Evolutionary conservation across 2,329 filamentous ascomycete species (phyloP).

Genomic region (Fusarium neocosmosporiellum): DNA sequence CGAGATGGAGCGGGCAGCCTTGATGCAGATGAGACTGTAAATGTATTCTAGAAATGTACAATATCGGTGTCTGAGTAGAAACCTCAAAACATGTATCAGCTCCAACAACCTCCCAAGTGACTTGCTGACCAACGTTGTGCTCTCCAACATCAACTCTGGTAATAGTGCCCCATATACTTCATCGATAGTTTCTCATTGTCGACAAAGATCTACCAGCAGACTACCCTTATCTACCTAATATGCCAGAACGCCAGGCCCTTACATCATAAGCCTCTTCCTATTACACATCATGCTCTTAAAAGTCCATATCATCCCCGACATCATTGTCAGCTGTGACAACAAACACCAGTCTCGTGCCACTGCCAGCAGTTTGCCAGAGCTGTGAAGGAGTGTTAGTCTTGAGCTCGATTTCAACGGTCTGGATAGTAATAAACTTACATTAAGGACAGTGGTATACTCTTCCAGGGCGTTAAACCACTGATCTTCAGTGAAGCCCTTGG

Average conservation of each 20-base stretch:
- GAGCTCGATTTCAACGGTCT: background rate
- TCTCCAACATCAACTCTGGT: background rate
- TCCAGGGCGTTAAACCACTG: conserved; percentile 89
- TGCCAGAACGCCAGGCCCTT: conserved; percentile 48
- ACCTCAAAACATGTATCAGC: conserved; percentile 22
- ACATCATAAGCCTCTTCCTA: conserved; percentile 28
- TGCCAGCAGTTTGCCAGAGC: conserved; percentile 83
- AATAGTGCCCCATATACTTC: background rate
- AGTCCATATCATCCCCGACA: conserved; percentile 62
- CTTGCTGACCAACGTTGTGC: background rate
- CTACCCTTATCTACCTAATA: conserved; percentile 38
- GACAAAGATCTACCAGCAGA: conserved; percentile 26
- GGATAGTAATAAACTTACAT: conserved; percentile 75
- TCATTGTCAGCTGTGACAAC: conserved; percentile 71
- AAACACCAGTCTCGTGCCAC: conserved; percentile 77
- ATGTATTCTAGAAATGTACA: conserved; percentile 46
- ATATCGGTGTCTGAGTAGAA: conserved; percentile 40
- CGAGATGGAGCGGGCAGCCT: conserved; percentile 79
- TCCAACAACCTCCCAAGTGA: background rate
- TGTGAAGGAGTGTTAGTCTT: conserved; percentile 57
- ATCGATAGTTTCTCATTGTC: conserved; percentile 19
- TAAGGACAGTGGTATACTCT: conserved; percentile 86
- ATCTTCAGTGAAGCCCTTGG: conserved; percentile 96
- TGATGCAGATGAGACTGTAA: conserved; percentile 62
- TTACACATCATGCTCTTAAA: conserved; percentile 37